Conservation (phyloP, 1,139 yeast genomes). For the Meyerozyma athensensis region DNA sequence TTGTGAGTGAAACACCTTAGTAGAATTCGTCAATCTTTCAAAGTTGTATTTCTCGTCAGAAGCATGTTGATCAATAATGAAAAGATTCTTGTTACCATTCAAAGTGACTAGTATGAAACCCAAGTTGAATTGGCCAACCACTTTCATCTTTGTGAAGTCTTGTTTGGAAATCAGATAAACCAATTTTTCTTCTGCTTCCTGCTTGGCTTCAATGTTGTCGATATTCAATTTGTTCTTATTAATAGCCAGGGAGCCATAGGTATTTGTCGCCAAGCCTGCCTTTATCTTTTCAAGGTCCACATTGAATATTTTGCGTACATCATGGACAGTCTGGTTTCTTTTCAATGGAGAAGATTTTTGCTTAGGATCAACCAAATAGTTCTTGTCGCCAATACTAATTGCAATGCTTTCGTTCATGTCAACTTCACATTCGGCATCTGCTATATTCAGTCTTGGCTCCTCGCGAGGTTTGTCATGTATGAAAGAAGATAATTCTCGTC, state of each 20-base stretch:
- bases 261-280: too few relatives aligned
- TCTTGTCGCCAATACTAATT: background rate
- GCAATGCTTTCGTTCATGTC: slow-evolving; percentile 3
- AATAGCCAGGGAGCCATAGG: too few relatives aligned
- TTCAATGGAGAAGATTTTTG: background rate
- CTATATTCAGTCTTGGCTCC: too few relatives aligned
- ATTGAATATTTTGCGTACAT: background rate
- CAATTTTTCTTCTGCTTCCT: slow-evolving; percentile 50
- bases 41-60: slow-evolving; percentile 92
- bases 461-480: too few relatives aligned
- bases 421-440: slow-evolving; percentile 3
- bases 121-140: slow-evolving; percentile 88
- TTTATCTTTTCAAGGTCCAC: too few relatives aligned
- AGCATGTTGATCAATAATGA: slow-evolving; percentile 95
- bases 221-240: slow-evolving; percentile 6
- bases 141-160: slow-evolving; percentile 65
- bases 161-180: slow-evolving; percentile 53
- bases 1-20: slow-evolving; percentile 49
- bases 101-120: slow-evolving; percentile 78
- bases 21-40: slow-evolving; percentile 57
- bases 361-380: background rate
- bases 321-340: background rate
- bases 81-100: slow-evolving; percentile 46
- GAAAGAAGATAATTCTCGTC: too few relatives aligned
- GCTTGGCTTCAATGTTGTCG: slow-evolving; percentile 19